phyloP scores from a whole-genome alignment of 2,329 filamentous ascomycete genomes.

The Colletotrichum acutatum region DNA sequence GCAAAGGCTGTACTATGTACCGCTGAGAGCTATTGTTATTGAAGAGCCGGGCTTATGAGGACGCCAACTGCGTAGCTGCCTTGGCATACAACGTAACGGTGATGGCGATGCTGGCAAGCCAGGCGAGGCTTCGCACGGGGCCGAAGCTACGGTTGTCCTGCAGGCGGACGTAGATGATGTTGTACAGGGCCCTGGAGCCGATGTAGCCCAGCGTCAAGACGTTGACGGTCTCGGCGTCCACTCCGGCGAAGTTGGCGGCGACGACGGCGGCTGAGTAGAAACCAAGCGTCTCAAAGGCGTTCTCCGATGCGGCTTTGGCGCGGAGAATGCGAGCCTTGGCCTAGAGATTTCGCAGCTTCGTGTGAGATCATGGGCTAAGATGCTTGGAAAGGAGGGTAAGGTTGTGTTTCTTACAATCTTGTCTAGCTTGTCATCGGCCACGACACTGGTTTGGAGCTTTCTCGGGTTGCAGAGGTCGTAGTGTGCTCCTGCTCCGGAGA shows the following conservation, averaged over 20 bases:
- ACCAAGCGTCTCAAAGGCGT: slow-evolving; percentile 57
- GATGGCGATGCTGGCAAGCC: slow-evolving; percentile 47
- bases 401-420: slow-evolving; percentile 39
- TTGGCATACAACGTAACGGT: slow-evolving; percentile 53
- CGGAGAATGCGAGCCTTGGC: slow-evolving; percentile 66
- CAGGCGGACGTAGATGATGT: slow-evolving; percentile 55
- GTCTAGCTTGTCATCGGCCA: slow-evolving; percentile 45
- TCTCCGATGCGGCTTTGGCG: slow-evolving; percentile 59
- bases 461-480: slow-evolving; percentile 55
- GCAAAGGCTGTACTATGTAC: not conserved
- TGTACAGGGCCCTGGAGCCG: slow-evolving; percentile 51
- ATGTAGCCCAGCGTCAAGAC: slow-evolving; percentile 52
- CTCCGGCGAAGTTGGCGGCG: slow-evolving; percentile 57
- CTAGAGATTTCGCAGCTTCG: slow-evolving; percentile 39
- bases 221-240: slow-evolving; percentile 52
- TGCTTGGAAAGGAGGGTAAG: not conserved
- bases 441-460: slow-evolving; percentile 43
- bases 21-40: not conserved
- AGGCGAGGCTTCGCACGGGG: slow-evolving; percentile 50
- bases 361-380: not conserved
- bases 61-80: slow-evolving; percentile 47
- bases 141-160: slow-evolving; percentile 52
- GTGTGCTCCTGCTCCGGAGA: slow-evolving; percentile 42
- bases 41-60: not conserved
- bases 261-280: slow-evolving; percentile 55